Evolutionary conservation across 2,329 filamentous ascomycete genomes (phyloP).

Genomic region (Colletotrichum filicis): DNA sequence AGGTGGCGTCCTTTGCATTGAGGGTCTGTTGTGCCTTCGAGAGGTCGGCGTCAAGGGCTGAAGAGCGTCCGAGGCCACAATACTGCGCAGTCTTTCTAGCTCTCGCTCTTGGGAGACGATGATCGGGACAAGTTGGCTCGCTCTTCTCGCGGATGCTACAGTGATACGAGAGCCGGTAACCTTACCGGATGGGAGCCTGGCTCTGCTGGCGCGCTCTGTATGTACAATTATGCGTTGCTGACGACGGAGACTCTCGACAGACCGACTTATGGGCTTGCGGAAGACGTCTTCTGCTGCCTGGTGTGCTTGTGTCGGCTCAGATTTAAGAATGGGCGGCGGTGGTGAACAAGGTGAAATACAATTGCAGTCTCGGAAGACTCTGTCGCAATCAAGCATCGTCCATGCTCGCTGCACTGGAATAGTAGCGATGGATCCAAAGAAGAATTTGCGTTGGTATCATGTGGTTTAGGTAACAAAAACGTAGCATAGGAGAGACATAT

Average conservation of each 20-base stretch:
- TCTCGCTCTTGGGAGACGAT: constrained; percentile 1
- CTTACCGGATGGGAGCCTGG: constrained; percentile 43
- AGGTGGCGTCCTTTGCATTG: constrained; percentile 19
- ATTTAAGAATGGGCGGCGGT: constrained; percentile 19
- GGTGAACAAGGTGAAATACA: constrained; percentile 28
- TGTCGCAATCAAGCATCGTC: constrained; percentile 56
- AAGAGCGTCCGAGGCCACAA: constrained; percentile 19
- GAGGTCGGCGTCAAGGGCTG: constrained; percentile 1
- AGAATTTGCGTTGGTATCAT: constrained; percentile 35
- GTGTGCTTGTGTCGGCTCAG: constrained; percentile 39
- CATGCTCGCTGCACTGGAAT: constrained; percentile 44
- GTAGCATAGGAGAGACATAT: constrained; percentile 26
- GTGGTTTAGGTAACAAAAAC: constrained; percentile 32
- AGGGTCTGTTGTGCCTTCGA: neutral
- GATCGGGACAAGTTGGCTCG: neutral
- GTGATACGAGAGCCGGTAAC: neutral
- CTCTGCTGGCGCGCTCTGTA: constrained; percentile 46
- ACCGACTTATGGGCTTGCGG: constrained; percentile 44
- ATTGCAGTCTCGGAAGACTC: constrained; percentile 45
- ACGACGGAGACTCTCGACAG: constrained; percentile 44
- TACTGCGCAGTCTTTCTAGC: constrained; percentile 12
- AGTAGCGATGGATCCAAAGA: constrained; percentile 43
- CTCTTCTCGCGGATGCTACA: neutral
- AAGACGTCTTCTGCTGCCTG: constrained; percentile 45
- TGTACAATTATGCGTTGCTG: constrained; percentile 49